Conservation (phyloP, 106 monocot genomes). For the Dendrobium chrysotoxum region DNA sequence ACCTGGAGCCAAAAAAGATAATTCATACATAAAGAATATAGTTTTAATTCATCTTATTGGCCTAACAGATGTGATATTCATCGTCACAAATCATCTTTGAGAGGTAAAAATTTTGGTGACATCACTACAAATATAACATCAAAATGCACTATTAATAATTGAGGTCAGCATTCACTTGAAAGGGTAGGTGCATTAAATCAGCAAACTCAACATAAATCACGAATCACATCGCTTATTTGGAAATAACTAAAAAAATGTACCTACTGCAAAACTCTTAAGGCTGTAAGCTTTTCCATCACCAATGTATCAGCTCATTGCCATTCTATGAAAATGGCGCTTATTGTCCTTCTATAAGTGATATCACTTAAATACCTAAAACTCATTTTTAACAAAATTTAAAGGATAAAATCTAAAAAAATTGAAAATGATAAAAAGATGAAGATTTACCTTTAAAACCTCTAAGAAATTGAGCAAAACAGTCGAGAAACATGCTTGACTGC, state of each 20-base stretch:
- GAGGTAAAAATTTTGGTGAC: background rate
- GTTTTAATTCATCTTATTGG: no score
- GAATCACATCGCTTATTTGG: background rate
- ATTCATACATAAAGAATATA: background rate
- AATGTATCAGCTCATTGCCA: no score
- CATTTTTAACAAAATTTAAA: no score
- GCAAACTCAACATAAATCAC: background rate
- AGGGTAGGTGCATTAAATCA: background rate
- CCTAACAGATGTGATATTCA: background rate
- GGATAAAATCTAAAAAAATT: no score
- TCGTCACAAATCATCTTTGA: background rate
- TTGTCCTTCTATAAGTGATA: no score
- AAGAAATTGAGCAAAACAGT: no score
- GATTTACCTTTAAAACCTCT: no score
- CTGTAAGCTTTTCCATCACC: constrained; percentile 54
- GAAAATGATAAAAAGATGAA: no score
- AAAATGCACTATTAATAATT: background rate
- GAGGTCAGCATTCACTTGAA: background rate
- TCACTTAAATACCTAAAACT: no score
- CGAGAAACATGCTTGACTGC: no score
- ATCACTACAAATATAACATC: background rate
- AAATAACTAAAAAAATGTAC: constrained; percentile 14
- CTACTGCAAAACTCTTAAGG: constrained; percentile 84
- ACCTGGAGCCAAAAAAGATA: constrained; percentile 38
- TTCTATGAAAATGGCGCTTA: no score